Percentiles rank a stretch among this genome's conserved stretches.
Conservation (phyloP, 2,329 filamentous ascomycete genomes). For the Fusarium sulawesiense region DNA sequence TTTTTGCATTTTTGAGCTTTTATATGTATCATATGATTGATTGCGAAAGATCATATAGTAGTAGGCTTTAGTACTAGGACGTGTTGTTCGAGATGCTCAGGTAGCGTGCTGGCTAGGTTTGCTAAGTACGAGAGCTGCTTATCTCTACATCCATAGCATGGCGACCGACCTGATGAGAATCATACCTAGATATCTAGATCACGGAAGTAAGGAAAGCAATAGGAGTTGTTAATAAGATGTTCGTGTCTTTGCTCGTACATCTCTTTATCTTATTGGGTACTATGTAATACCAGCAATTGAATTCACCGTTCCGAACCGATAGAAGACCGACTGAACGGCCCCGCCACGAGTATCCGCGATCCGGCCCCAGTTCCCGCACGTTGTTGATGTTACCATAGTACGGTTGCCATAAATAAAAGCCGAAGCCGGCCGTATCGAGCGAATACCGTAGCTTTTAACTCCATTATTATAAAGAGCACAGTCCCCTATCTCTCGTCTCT, state of each 20-base stretch:
- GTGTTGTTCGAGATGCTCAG: background rate
- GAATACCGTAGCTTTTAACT: slow-evolving; percentile 9
- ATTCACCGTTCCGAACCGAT: slow-evolving; percentile 14
- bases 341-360: background rate
- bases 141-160: background rate
- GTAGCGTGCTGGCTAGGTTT: background rate
- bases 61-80: background rate
- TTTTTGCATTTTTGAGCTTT: slow-evolving; percentile 6
- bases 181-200: background rate
- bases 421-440: slow-evolving; percentile 32
- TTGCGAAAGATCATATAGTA: background rate
- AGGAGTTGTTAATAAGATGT: background rate
- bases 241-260: background rate
- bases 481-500: background rate
- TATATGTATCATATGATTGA: background rate
- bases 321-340: background rate
- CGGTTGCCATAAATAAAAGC: slow-evolving; percentile 9
- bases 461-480: slow-evolving; percentile 26
- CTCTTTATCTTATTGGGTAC: background rate
- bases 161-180: background rate
- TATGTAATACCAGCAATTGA: background rate
- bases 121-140: background rate
- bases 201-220: background rate
- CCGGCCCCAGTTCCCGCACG: slow-evolving; percentile 26
- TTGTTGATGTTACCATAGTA: slow-evolving; percentile 4